Base-by-base conservation (phyloP, 2,329 filamentous ascomycete genomes). In the Penicillium sp. region DNA sequence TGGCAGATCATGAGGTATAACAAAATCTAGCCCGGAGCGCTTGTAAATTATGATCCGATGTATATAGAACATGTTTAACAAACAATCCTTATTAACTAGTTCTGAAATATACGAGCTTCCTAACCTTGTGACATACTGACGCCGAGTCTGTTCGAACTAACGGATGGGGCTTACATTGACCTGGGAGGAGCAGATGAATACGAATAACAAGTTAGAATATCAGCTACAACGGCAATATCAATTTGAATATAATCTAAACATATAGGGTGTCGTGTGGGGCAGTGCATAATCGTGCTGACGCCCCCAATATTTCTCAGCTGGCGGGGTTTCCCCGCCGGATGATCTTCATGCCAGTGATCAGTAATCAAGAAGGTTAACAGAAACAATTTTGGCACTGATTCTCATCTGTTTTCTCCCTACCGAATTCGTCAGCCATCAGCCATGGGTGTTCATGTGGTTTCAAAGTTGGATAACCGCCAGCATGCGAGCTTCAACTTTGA, bases 391-490 rank as follows among this genome's bases (percentile, higher is more conserved):
- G 4, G 12, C 12, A 17, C 10, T 25, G 38, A 21, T 51, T 31
- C 19, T 19, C 6, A 15, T 12, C 40, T 0, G 1, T 6, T n/a
- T 9, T 3, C 19, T 17, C 12, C 4, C 2, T 0, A 42, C 7
- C 2, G 9, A 37, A 27, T 17, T 12, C 6, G 45, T 52, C 6
- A 17, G n/a, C 17, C 6, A 52, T 52, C 6, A 17, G n/a, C 17
- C 19, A 63, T 65, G 61, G 52, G 64, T 48, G 59, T 73, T 31
- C 71, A 71, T 57, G 63, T 73, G 9, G 63, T 71, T 31, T 69
- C 65, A 12, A 72, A 72, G 50, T n/a, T 33, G 2, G 63, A 73
- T 23, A 66, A 67, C 47, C 38, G 50, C 25, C 50, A 67, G n/a
- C 68, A 73, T 57, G 60, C 56, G 29, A 52, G 50, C 35, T 47